Percentiles rank a stretch among this genome's conserved stretches.
Evolutionary conservation across 2,329 filamentous ascomycete genomes (phyloP).

Genomic region (Cyclaneusma minus): DNA sequence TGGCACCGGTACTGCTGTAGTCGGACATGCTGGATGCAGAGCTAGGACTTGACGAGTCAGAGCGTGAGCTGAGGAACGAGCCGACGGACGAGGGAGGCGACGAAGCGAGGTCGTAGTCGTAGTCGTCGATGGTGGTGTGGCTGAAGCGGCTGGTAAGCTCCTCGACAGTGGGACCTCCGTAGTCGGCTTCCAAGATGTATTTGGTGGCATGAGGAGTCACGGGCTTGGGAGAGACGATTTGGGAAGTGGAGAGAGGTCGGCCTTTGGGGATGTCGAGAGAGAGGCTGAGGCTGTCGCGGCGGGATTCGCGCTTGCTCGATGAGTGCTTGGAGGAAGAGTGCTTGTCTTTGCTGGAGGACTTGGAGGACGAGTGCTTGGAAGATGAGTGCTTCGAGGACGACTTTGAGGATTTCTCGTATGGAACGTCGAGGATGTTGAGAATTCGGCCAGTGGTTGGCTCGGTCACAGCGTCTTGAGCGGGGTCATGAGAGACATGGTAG

Average conservation of each 20-base stretch:
- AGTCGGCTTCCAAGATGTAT: constrained; percentile 72
- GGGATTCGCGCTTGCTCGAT: constrained; percentile 21
- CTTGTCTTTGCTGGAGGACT: constrained; percentile 14
- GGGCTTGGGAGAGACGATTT: constrained; percentile 85
- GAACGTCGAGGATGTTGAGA: constrained; percentile 93
- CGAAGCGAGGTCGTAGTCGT: constrained; percentile 31
- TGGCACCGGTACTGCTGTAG: constrained; percentile 65
- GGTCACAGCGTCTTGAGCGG: constrained; percentile 71
- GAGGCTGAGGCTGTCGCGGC: constrained; percentile 25
- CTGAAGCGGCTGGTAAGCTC: constrained; percentile 66
- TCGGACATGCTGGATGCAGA: constrained; percentile 51
- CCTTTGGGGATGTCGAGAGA: constrained; percentile 67
- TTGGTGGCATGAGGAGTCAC: constrained; percentile 76
- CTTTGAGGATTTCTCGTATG: constrained; percentile 33
- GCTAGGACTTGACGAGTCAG: constrained; percentile 58
- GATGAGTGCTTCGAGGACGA: constrained; percentile 28
- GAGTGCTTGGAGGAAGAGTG: constrained; percentile 31
- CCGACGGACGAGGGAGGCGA: constrained; percentile 53
- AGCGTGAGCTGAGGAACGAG: constrained; percentile 56
- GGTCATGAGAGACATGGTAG: constrained; percentile 95
- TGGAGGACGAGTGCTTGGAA: constrained; percentile 20
- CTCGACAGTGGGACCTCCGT: constrained; percentile 58
- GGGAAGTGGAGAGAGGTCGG: constrained; percentile 71
- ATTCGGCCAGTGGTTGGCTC: constrained; percentile 95
- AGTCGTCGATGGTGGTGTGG: constrained; percentile 38